Evolutionary conservation across 257 asterid genomes (phyloP), one percentile per base, ranked within the genome.

Genomic region (Solanum pennellii): DNA sequence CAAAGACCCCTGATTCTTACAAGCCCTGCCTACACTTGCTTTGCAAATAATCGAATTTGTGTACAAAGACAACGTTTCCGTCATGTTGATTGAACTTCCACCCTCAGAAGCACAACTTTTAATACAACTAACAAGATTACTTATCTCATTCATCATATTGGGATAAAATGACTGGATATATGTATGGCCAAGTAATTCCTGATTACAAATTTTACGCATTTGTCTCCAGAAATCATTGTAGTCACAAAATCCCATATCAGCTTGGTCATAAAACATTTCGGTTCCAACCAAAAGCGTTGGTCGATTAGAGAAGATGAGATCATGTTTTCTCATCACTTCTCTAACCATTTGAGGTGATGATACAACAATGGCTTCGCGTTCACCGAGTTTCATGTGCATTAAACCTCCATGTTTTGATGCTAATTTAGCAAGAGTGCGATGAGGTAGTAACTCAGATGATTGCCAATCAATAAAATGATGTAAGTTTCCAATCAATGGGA

Each of bases 401-500:
- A 90, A 14, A 8, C 85, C 79, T 11, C 93, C 94, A 52, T 86
- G 77, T 42, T 86, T 91, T 27, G 60, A 60, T 82, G 91, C 56
- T 18, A 91, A 31, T 25, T 73, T 76, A 5, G 37, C 23, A 12
- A 91, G 92, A 6, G 75, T 35, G 1, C 80, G 89, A 86, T 90
- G 91, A 5, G 90, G 90, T 9, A 85, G 88, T 4, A 72, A 83
- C 31, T 88, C 92, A 9, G 84, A 44, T 18, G 83, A 77, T 77
- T 77, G 31, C 62, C 83, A 77, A 21, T 44, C 83, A 8, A 77
- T 5, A 77, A 91, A 33, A 87, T 90, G 93, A 88, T 91, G 93
- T 45, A 91, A 87, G 89, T 90, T 90, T 82, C 93, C 93, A 16
- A 91, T 88, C 15, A 91, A 2, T 27, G 93, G 93, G 20, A 91